phyloP scores from a whole-genome alignment of 768 basidiomycete genomes.

The Kwoniella pini region DNA sequence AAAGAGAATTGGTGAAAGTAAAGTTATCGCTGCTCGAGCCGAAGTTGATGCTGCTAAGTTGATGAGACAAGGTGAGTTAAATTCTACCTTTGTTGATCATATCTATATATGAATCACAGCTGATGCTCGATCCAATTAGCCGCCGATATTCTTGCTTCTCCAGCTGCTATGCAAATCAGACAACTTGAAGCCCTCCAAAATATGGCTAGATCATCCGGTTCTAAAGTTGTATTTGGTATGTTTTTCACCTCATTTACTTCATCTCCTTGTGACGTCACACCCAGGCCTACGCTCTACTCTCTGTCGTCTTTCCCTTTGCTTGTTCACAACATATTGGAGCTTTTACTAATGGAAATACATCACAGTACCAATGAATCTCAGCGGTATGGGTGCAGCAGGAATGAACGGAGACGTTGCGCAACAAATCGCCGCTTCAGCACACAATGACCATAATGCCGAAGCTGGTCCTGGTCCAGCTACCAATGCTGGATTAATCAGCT shows the following conservation, averaged over 20 bases:
- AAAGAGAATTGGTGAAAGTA: slow-evolving; percentile 94
- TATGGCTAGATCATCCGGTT: slow-evolving; percentile 78
- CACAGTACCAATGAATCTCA: slow-evolving; percentile 52
- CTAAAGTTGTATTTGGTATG: slow-evolving; percentile 82
- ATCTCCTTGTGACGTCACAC: too few species aligned
- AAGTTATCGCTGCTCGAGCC: slow-evolving; percentile 64
- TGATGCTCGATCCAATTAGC: neutral
- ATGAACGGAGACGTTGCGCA: slow-evolving; percentile 36
- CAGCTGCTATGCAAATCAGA: slow-evolving; percentile 97
- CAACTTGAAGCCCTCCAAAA: slow-evolving; percentile 93
- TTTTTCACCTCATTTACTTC: neutral
- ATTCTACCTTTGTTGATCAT: slow-evolving; percentile 3
- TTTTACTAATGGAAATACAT: too few species aligned
- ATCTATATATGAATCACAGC: too few species aligned
- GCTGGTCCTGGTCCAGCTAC: slow-evolving; percentile 24
- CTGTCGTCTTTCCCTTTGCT: too few species aligned
- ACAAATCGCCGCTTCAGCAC: slow-evolving; percentile 32
- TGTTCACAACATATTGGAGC: too few species aligned
- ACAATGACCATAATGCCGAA: slow-evolving; percentile 11
- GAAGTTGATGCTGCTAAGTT: slow-evolving; percentile 93
- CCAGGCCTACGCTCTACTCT: too few species aligned
- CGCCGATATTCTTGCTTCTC: slow-evolving; percentile 63
- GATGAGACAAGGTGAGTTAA: slow-evolving; percentile 88
- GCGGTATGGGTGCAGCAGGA: slow-evolving; percentile 44
- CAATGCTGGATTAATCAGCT: slow-evolving; percentile 45